Evolutionary conservation across 2,329 filamentous ascomycete genomes (phyloP).

Genomic region (Sporothrix luriei): DNA sequence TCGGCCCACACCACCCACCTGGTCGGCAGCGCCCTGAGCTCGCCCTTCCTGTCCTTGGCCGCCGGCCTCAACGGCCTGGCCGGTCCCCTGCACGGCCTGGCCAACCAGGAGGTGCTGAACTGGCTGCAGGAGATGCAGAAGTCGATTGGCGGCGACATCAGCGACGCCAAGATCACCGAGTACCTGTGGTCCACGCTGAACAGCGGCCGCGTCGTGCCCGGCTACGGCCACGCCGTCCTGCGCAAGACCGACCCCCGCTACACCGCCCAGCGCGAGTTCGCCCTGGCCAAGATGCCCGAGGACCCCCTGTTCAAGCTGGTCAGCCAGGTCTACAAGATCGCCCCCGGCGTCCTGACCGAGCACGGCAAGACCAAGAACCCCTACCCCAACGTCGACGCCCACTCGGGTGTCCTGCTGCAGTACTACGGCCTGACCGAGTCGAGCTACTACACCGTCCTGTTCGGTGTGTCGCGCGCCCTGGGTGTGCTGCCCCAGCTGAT

Average conservation of each 20-base stretch:
- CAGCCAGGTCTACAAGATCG: conserved; percentile 99
- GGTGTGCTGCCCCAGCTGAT: conserved; percentile 99
- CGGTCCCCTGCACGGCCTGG: conserved; percentile 96
- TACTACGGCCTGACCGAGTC: conserved; percentile 99
- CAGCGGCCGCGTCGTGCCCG: conserved; percentile 90
- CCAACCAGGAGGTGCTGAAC: conserved; percentile 99
- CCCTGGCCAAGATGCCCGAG: conserved; percentile 67
- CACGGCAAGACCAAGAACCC: conserved; percentile 99
- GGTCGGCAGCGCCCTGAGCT: conserved; percentile 94
- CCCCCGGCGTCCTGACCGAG: conserved; percentile 94
- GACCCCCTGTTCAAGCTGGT: conserved; percentile 99
- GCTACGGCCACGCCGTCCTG: conserved; percentile 97
- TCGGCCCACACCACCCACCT: conserved; percentile 98
- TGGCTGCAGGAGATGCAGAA: conserved; percentile 99
- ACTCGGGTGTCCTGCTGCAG: conserved; percentile 98
- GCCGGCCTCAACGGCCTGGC: conserved; percentile 98
- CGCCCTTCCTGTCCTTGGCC: conserved; percentile 92
- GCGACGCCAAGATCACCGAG: conserved; percentile 94
- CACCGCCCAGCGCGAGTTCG: conserved; percentile 96
- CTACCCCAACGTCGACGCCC: conserved; percentile 97
- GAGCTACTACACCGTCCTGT: conserved; percentile 99
- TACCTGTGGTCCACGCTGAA: conserved; percentile 99
- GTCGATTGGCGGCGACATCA: conserved; percentile 87
- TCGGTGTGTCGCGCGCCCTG: conserved; percentile 96
- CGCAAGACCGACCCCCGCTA: conserved; percentile 99